These are phyloP conservation scores for Boechera stricta DNA, from an alignment of 345 rosid genomes.

Conservation along the genomic window DNA sequence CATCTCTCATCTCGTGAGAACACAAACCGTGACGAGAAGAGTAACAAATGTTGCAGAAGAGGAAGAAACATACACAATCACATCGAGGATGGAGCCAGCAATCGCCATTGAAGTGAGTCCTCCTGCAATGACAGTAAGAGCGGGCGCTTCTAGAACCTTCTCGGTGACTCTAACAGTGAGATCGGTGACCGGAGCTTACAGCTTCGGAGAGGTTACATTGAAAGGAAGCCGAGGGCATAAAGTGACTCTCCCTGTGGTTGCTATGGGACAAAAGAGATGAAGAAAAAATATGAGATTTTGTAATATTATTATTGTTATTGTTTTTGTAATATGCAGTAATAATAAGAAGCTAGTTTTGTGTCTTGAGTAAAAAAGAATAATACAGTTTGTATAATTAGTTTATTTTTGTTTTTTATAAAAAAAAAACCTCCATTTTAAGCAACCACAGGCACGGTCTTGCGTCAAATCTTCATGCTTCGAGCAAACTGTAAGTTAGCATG, in stretches of 20 bases:
- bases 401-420: no score
- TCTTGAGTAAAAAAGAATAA: conserved; percentile 23
- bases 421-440: not conserved
- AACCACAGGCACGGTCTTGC: no score
- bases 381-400: conserved; percentile 41
- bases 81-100: conserved; percentile 82
- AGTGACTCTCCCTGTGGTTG: conserved; percentile 86
- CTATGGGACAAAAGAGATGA: conserved; percentile 76
- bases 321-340: conserved; percentile 60
- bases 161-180: conserved; percentile 69
- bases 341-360: conserved; percentile 46
- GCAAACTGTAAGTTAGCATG: no score
- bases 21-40: conserved; percentile 67
- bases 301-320: conserved; percentile 52
- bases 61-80: conserved; percentile 85
- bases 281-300: conserved; percentile 40
- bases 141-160: conserved; percentile 71
- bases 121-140: conserved; percentile 81
- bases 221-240: conserved; percentile 97
- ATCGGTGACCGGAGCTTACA: conserved; percentile 69
- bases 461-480: no score
- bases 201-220: conserved; percentile 81
- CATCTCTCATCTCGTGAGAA: conserved; percentile 74
- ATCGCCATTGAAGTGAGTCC: conserved; percentile 83
- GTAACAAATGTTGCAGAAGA: conserved; percentile 81